Percentiles rank a stretch among this genome's conserved stretches.
Conservation (phyloP, 2,329 filamentous ascomycete species). For the Aspergillus calidoustus region DNA sequence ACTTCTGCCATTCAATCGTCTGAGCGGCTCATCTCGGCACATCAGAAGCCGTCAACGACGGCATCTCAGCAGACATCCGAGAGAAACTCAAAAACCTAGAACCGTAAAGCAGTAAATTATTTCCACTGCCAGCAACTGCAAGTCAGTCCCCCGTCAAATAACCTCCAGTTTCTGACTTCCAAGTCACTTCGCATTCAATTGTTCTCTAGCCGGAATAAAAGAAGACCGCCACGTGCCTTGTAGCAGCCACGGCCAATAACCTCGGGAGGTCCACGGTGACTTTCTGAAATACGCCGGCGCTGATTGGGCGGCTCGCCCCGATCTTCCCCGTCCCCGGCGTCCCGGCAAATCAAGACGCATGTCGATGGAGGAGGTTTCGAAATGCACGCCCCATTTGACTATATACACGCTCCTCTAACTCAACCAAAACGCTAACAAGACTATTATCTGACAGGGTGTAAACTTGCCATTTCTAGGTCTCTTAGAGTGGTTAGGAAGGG, state of each 20-base stretch:
- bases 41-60: background rate
- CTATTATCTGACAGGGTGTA: too few species aligned
- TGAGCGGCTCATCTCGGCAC: slow-evolving; percentile 11
- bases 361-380: too few species aligned
- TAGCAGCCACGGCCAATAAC: slow-evolving; percentile 33
- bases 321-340: slow-evolving; percentile 29
- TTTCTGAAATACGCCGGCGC: slow-evolving; percentile 23
- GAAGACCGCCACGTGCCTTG: slow-evolving; percentile 36
- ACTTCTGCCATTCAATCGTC: slow-evolving; percentile 13
- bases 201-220: slow-evolving; percentile 32
- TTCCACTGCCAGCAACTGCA: background rate
- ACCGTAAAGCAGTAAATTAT: background rate
- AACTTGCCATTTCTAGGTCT: too few species aligned
- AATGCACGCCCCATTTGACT: too few species aligned
- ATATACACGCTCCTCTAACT: too few species aligned
- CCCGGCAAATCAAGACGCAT: too few species aligned
- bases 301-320: slow-evolving; percentile 42
- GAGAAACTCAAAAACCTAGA: background rate
- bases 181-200: slow-evolving; percentile 26
- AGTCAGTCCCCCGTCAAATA: background rate
- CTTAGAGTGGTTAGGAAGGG: too few species aligned
- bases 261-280: background rate
- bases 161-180: background rate
- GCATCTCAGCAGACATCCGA: background rate
- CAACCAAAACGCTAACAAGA: too few species aligned